A percentile compares a stretch with the other conserved stretches of the same genome.
Evolutionary conservation across 2,329 filamentous ascomycete species (phyloP).

Genomic region (Fusarium ramigenum): DNA sequence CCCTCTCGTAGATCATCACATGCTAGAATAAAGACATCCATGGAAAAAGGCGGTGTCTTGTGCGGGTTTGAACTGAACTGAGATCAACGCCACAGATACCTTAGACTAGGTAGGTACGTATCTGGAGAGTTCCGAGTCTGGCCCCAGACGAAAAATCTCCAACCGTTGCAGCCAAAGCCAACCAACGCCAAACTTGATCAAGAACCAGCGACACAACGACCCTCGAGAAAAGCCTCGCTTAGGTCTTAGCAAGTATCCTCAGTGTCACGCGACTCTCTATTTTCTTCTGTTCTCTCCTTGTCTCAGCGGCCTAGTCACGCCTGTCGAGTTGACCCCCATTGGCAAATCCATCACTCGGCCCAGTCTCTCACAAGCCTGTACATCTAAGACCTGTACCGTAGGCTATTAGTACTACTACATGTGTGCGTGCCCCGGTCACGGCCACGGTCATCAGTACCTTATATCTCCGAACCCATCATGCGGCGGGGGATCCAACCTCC

Average conservation of each 20-base stretch:
- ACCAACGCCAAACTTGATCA: constrained; percentile 31
- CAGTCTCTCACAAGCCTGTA: constrained; percentile 38
- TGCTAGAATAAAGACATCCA: constrained; percentile 8
- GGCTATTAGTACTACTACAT: constrained; percentile 21
- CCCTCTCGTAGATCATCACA: constrained; percentile 29
- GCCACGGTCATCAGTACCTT: constrained; percentile 36
- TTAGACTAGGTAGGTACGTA: constrained; percentile 23
- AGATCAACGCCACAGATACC: constrained; percentile 19
- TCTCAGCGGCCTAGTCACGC: constrained; percentile 24
- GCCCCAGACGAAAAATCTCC: constrained; percentile 34
- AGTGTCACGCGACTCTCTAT: constrained; percentile 38
- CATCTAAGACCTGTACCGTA: constrained; percentile 2
- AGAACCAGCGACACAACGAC: constrained; percentile 10
- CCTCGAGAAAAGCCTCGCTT: constrained; percentile 16
- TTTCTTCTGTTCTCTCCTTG: not conserved
- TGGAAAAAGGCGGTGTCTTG: constrained; percentile 35
- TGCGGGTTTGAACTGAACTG: not conserved
- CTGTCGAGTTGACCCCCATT: not conserved
- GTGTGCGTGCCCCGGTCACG: constrained; percentile 39
- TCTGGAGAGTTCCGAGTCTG: constrained; percentile 16
- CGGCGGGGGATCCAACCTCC: constrained; percentile 65
- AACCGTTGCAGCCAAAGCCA: constrained; percentile 5
- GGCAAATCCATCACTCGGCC: constrained; percentile 6
- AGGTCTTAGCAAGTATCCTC: constrained; percentile 18
- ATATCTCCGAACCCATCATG: constrained; percentile 56